Evolutionary conservation across 2,329 filamentous ascomycete species (phyloP).

Genomic region (Moelleriella libera): DNA sequence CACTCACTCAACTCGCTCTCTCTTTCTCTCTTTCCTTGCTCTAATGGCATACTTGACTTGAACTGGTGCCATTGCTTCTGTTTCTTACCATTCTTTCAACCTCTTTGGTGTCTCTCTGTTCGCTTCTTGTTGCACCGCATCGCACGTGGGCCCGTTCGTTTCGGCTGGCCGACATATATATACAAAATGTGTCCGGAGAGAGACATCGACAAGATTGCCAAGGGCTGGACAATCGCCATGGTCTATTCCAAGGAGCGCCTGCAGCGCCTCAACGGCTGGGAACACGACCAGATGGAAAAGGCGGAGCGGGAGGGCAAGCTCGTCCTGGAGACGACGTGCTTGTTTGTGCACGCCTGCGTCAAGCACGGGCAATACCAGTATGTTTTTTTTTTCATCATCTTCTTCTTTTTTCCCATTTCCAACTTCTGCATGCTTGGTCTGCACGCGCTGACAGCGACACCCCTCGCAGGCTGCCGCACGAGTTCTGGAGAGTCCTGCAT

Average conservation of each 20-base stretch:
- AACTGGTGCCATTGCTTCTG: neutral
- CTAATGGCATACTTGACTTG: neutral
- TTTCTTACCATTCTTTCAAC: too few relatives aligned
- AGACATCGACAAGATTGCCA: constrained; percentile 19
- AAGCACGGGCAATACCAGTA: constrained; percentile 23
- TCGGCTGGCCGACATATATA: too few relatives aligned
- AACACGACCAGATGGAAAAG: constrained; percentile 17
- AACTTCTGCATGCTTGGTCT: too few relatives aligned
- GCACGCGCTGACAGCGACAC: neutral
- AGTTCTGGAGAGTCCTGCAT: constrained; percentile 23
- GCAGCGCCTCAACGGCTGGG: constrained; percentile 15
- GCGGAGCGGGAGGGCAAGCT: constrained; percentile 18
- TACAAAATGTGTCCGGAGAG: constrained; percentile 10
- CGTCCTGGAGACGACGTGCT: constrained; percentile 22
- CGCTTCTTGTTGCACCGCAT: too few relatives aligned
- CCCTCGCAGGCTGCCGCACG: constrained; percentile 17
- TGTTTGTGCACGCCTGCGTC: constrained; percentile 24
- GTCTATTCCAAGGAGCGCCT: constrained; percentile 19
- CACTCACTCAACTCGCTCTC: neutral
- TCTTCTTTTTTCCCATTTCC: neutral
- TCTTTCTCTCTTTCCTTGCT: neutral
- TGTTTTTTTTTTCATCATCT: neutral
- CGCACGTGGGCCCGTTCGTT: too few relatives aligned
- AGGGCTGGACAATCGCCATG: constrained; percentile 24
- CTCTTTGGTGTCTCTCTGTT: too few relatives aligned